These are phyloP conservation scores for Phytophthora boehmeriae DNA, from an alignment of 352 stramenopile genomes.

Conservation along the genomic window DNA sequence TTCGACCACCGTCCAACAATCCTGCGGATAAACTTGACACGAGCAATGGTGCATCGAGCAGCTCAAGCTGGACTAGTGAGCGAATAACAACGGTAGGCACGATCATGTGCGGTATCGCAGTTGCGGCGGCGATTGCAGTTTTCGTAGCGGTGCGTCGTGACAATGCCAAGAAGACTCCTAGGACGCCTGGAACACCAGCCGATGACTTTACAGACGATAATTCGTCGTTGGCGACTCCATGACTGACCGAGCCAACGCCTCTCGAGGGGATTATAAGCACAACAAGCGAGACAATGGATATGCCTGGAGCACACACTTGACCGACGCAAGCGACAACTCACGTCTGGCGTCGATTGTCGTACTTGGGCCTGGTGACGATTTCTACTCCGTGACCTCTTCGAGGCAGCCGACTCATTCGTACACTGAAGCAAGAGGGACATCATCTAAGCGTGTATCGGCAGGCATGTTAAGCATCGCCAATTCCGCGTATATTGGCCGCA, in stretches of 20 bases:
- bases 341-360: conserved; percentile 29
- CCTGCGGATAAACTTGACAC: conserved; percentile 30
- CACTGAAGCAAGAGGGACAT: neutral
- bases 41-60: conserved; percentile 20
- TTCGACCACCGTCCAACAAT: conserved; percentile 18
- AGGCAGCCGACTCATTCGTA: conserved; percentile 14
- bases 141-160: conserved; percentile 43
- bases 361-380: conserved; percentile 26
- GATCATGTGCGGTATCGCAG: conserved; percentile 32
- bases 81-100: conserved; percentile 25
- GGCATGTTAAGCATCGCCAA: neutral
- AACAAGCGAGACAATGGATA: conserved; percentile 1
- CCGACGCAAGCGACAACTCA: conserved; percentile 12
- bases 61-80: conserved; percentile 25
- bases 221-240: conserved; percentile 22
- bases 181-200: conserved; percentile 33
- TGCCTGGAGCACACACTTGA: neutral
- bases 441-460: neutral
- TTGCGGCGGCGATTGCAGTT: conserved; percentile 39
- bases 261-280: conserved; percentile 3
- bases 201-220: conserved; percentile 27
- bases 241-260: conserved; percentile 9
- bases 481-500: neutral
- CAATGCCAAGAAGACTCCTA: conserved; percentile 19
- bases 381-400: conserved; percentile 10